Percentiles rank a stretch among this genome's conserved stretches.
Conservation (phyloP, 345 rosid species). For the Populus euphratica region DNA sequence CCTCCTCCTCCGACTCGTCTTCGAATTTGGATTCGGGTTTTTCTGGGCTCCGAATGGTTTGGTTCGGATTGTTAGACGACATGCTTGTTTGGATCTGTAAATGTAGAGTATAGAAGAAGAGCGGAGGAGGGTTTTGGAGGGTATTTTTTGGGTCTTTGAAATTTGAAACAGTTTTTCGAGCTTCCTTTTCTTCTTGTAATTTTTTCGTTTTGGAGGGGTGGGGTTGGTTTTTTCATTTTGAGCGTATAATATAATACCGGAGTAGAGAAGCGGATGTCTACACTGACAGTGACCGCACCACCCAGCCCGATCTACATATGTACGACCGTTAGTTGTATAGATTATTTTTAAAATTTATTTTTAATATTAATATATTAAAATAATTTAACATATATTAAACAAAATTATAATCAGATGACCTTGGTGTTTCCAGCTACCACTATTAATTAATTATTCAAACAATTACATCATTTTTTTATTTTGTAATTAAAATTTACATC, state of each 20-base stretch:
- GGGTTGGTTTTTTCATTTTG: neutral
- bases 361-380: too few species aligned
- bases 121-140: conserved; percentile 5
- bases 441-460: too few species aligned
- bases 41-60: neutral
- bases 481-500: too few species aligned
- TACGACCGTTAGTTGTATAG: too few species aligned
- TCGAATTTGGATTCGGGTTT: conserved; percentile 6
- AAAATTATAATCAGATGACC: too few species aligned
- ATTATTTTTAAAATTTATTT: too few species aligned
- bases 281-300: neutral
- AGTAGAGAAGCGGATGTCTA: neutral
- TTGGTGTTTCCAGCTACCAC: too few species aligned
- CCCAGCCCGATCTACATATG: neutral
- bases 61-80: conserved; percentile 11
- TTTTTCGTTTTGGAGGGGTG: neutral
- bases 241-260: neutral
- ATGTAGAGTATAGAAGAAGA: neutral
- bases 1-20: conserved; percentile 8
- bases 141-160: conserved; percentile 19
- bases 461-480: too few species aligned
- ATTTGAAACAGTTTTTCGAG: neutral
- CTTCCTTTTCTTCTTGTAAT: neutral
- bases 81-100: conserved; percentile 24
- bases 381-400: too few species aligned